Evolutionary conservation across 2,329 filamentous ascomycete species (phyloP), one percentile per base, ranked within the genome.

Genomic region (Sporothrix globosa): DNA sequence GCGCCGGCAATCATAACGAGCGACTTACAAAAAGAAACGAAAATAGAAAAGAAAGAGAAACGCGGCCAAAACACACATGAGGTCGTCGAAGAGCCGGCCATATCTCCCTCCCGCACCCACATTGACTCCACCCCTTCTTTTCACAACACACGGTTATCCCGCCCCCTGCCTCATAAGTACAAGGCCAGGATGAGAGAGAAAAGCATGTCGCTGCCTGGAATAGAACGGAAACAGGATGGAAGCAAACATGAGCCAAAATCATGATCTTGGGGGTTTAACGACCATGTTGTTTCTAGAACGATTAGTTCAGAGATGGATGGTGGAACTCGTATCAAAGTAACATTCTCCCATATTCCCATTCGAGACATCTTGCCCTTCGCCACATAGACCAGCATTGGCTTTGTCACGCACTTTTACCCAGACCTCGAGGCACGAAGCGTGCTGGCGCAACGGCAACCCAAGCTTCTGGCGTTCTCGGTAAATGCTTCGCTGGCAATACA

Each of bases 401-500:
- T 24, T 30, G 11, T 10, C 50, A 41, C 13, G 9, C 2, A 21
- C 14, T 67, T 46, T 34, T 34, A 4, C 46, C 53, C 41, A 58
- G 4, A 46, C 41, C 19, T 30, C 21, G n/a, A 48, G 46, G 46
- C 46, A 50, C 61, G 44, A 60, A 58, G 11, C 48, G 14, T 44
- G 1, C 50, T 66, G 39, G 39, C 67, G 66, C 53, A 48, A 34
- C 67, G 44, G 69, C 69, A 54, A 69, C 71, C 71, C 71, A 71
- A 60, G 27, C n/a, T 58, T 54, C 34, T 11, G 17, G 21, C 19
- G 13, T 11, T 19, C 19, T 48, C 27, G 71, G 53, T 34, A 72
- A 53, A n/a, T 69, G 69, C 67, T 71, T 65, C 66, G 69, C 27
- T 71, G 71, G 60, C 69, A 72, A 41, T 27, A 44, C 44, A 39